Base-by-base conservation (phyloP, 108 stramenopile species). In the Thalassiosira profunda region DNA sequence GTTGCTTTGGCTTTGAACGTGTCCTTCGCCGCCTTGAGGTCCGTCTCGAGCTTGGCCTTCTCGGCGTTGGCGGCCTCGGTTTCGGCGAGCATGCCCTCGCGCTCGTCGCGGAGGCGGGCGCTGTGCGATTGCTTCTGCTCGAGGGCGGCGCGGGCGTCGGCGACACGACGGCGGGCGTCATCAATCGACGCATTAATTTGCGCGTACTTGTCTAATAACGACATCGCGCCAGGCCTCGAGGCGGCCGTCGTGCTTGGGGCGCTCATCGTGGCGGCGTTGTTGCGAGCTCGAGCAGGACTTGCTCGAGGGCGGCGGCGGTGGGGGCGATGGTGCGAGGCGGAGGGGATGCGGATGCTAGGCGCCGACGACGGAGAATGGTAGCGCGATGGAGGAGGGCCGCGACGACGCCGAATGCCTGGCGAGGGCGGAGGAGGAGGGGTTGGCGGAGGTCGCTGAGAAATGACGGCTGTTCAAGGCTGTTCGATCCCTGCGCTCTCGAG, bases 121-220 rank as follows among this genome's bases (percentile, higher is more conserved):
- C 64, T 78, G 26, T 55, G 40, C n/a, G 21, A 26, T 24, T 70
- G 53, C 24, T 37, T 59, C 5, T 47, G 34, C 53, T 78, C 76
- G 40, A 70, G 40, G 2, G 11, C 5, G 20, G 68, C 36, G 20
- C 69, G 76, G 21, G 69, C 21, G 15, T 55, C 38, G 41, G 63
- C 40, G 57, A 67, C 70, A 21, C 53, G 63, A 3, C 63, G 55
- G 17, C 77, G 63, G 0, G 77, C 64, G 8, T 71, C 64, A 40
- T 79, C 77, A 52, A 79, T 79, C 65, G 63, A 61, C 6, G 66
- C 25, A 45, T 79, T 79, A 51, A 79, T 79, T 38, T 63, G 36
- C 10, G 77, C 64, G 51, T 79, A 79, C 55, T 79, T 79, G 58
- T 79, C 77, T 31, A 79, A 56, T 29, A 79, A 57, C 58, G 77